These are phyloP conservation scores for Globisporangium paroecandrum DNA, from an alignment of 352 stramenopile genomes.

Conservation along the genomic window DNA sequence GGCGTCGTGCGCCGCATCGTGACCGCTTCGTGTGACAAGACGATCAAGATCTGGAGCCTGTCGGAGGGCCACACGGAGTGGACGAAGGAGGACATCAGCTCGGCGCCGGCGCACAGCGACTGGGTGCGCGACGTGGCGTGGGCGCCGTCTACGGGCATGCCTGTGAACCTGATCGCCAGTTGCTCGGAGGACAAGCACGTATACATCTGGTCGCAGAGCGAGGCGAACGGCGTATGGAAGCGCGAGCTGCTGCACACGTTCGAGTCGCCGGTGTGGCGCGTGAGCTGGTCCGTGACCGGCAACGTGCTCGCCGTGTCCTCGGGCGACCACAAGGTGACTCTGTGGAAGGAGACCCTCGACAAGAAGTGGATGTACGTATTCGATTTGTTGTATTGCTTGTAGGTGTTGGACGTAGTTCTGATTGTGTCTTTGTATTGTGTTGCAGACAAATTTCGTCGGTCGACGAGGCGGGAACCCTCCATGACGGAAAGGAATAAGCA, in stretches of 20 bases:
- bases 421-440: constrained; percentile 14
- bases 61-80: constrained; percentile 69
- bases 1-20: constrained; percentile 81
- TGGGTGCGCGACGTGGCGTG: constrained; percentile 98
- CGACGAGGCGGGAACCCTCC: constrained; percentile 76
- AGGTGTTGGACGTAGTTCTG: neutral
- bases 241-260: constrained; percentile 93
- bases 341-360: constrained; percentile 98
- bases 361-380: constrained; percentile 92
- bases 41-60: constrained; percentile 95
- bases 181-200: constrained; percentile 89
- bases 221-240: constrained; percentile 82
- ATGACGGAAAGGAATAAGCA: constrained; percentile 69
- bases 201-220: constrained; percentile 95
- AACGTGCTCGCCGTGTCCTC: constrained; percentile 97
- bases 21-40: constrained; percentile 97
- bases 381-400: neutral
- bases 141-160: constrained; percentile 91
- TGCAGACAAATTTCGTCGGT: constrained; percentile 87
- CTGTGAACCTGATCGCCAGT: constrained; percentile 93
- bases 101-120: constrained; percentile 87
- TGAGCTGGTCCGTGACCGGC: constrained; percentile 98
- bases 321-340: constrained; percentile 95
- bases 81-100: constrained; percentile 75
- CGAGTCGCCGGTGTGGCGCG: constrained; percentile 95